phyloP scores from a whole-genome alignment of 257 asterid genomes.

The Forsythia viridissima region DNA sequence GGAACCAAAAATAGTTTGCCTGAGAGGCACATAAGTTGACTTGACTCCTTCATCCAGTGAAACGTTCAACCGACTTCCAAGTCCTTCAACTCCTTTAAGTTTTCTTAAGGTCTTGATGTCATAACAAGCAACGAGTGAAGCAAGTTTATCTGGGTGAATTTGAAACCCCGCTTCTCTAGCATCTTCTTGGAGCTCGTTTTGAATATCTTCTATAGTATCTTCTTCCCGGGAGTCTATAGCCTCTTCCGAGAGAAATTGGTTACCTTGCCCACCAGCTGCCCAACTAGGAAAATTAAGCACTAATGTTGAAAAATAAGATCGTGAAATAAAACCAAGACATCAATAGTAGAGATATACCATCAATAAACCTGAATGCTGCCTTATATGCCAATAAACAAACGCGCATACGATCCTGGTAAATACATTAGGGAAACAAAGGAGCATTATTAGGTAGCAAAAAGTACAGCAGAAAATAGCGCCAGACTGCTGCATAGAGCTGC shows the following conservation, averaged over 20 bases:
- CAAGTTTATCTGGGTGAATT: slow-evolving; percentile 86
- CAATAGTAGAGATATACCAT: slow-evolving; percentile 51
- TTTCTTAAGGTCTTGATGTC: slow-evolving; percentile 74
- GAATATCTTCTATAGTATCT: slow-evolving; percentile 46
- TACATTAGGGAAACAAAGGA: slow-evolving; percentile 1
- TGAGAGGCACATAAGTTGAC: slow-evolving; percentile 55
- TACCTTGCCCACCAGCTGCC: slow-evolving; percentile 45
- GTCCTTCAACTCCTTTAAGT: slow-evolving; percentile 76
- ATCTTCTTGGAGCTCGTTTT: slow-evolving; percentile 68
- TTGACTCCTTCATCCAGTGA: slow-evolving; percentile 71
- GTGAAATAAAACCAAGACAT: slow-evolving; percentile 10
- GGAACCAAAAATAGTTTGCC: slow-evolving; percentile 70
- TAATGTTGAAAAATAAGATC: slow-evolving; percentile 10
- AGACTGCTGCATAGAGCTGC: background rate
- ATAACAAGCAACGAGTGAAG: slow-evolving; percentile 70
- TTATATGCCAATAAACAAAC: slow-evolving; percentile 66
- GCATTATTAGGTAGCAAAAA: slow-evolving; percentile 19
- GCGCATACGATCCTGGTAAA: slow-evolving; percentile 74
- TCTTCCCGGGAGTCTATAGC: slow-evolving; percentile 31
- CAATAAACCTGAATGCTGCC: slow-evolving; percentile 87
- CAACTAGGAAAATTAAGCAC: slow-evolving; percentile 14
- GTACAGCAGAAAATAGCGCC: background rate
- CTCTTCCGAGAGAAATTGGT: slow-evolving; percentile 26
- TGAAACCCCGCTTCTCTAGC: slow-evolving; percentile 67
- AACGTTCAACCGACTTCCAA: slow-evolving; percentile 65